Percentiles rank a stretch among this genome's conserved stretches.
These are phyloP conservation scores for Fusarium mundagurra DNA, from an alignment of 2,329 filamentous ascomycete genomes.

Conservation along the genomic window DNA sequence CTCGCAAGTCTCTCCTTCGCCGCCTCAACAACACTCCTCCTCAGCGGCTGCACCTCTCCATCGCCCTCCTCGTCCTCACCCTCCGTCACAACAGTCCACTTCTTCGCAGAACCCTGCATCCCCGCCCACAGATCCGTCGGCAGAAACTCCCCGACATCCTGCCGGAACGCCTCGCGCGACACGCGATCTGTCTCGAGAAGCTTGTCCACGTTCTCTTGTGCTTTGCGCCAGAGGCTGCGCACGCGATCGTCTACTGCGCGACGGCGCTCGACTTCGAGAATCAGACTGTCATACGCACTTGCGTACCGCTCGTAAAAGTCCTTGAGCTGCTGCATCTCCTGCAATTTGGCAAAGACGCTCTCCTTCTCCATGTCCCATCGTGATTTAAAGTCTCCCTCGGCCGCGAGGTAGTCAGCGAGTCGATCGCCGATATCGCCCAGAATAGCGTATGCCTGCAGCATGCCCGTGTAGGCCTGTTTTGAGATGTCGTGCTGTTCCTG, in stretches of 20 bases:
- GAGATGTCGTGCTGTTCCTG: constrained; percentile 67
- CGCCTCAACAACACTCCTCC: constrained; percentile 40
- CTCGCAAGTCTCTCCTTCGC: constrained; percentile 32
- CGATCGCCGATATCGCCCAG: constrained; percentile 75
- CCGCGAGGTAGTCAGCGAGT: constrained; percentile 71
- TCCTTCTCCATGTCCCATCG: constrained; percentile 81
- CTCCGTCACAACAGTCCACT: constrained; percentile 59
- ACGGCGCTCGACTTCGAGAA: constrained; percentile 84
- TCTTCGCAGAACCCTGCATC: constrained; percentile 68
- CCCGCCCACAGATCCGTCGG: constrained; percentile 90
- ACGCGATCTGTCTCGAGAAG: constrained; percentile 77
- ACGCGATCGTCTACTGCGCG: constrained; percentile 78
- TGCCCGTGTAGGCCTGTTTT: constrained; percentile 62
- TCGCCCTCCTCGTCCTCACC: constrained; percentile 39
- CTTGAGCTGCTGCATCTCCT: constrained; percentile 79
- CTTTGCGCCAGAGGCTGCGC: constrained; percentile 77
- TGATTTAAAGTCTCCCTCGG: constrained; percentile 70
- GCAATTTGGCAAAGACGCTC: constrained; percentile 73
- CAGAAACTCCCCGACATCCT: constrained; percentile 85
- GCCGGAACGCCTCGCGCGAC: constrained; percentile 80
- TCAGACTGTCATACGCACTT: constrained; percentile 82
- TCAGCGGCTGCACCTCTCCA: constrained; percentile 21
- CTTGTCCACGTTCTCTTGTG: constrained; percentile 78
- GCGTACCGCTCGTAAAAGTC: constrained; percentile 90
- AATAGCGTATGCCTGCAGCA: constrained; percentile 70